These are phyloP conservation scores for Xylaria nigripes DNA, from an alignment of 495 filamentous ascomycete genomes.

Conservation along the genomic window DNA sequence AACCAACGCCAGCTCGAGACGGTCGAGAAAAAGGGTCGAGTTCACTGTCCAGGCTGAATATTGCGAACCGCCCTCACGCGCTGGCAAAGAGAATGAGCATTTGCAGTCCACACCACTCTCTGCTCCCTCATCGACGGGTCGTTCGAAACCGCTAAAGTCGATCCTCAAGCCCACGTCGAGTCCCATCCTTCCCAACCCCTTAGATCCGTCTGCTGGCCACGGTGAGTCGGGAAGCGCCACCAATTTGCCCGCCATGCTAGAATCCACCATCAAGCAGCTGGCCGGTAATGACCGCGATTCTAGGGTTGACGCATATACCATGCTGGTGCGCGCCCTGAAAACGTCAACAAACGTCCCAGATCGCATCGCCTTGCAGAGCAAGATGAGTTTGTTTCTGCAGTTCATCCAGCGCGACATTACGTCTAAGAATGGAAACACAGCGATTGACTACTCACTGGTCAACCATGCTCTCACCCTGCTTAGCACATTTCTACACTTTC, in stretches of 20 bases:
- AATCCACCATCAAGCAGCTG: conserved; percentile 72
- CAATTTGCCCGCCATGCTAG: conserved; percentile 65
- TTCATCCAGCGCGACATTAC: conserved; percentile 74
- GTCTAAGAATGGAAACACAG: conserved; percentile 43
- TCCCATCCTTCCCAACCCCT: conserved; percentile 26
- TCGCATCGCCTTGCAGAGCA: conserved; percentile 58
- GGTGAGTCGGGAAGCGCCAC: conserved; percentile 32
- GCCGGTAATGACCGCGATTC: conserved; percentile 58
- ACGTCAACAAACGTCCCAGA: conserved; percentile 71
- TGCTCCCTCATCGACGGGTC: conserved; percentile 51
- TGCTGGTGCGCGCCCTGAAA: conserved; percentile 64
- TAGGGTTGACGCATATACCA: conserved; percentile 78
- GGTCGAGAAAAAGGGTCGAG: conserved; percentile 58
- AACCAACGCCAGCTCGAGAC: conserved; percentile 50
- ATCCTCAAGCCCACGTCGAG: conserved; percentile 66
- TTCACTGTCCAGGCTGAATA: conserved; percentile 69
- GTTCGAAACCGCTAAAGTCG: conserved; percentile 61
- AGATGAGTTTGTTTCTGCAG: conserved; percentile 62
- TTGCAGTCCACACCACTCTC: conserved; percentile 36
- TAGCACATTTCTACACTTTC: conserved; percentile 60
- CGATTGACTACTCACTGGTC: conserved; percentile 53
- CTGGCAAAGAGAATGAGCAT: conserved; percentile 36
- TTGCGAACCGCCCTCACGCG: conserved; percentile 49
- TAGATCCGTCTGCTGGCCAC: conserved; percentile 32
- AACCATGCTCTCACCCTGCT: conserved; percentile 70